Evolutionary conservation across 2,329 filamentous ascomycete species (phyloP).

Genomic region (Penicillium sp.): DNA sequence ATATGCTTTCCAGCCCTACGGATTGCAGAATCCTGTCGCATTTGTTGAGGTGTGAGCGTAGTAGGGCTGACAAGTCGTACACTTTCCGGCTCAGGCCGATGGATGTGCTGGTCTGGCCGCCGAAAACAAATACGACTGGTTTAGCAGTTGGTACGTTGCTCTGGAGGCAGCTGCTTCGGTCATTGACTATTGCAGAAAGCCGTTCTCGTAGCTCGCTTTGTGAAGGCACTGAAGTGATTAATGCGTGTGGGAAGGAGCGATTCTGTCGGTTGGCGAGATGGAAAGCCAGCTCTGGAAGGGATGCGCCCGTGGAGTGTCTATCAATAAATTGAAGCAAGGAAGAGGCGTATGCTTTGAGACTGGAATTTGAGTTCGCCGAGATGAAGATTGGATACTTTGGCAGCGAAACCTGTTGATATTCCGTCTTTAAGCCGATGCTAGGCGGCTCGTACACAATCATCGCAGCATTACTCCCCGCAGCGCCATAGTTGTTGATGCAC

Average conservation of each 20-base stretch:
- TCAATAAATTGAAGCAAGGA: background rate
- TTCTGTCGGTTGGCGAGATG: background rate
- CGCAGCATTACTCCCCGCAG: slow-evolving; percentile 9
- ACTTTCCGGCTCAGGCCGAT: background rate
- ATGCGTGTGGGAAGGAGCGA: background rate
- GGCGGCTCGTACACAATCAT: slow-evolving; percentile 2
- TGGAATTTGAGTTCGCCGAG: background rate
- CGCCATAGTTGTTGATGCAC: slow-evolving; percentile 17
- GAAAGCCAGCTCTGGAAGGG: background rate
- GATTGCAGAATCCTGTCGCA: background rate
- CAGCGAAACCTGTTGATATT: background rate
- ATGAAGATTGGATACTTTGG: background rate
- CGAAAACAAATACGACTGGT: slow-evolving; percentile 13
- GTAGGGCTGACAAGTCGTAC: background rate
- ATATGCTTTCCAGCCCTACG: slow-evolving; percentile 39
- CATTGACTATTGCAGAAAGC: background rate
- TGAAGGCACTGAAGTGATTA: background rate
- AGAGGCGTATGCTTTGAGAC: background rate
- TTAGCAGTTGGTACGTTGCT: background rate
- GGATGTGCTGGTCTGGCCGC: background rate
- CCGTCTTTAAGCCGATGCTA: no score
- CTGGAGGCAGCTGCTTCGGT: background rate
- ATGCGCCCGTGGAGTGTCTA: no score
- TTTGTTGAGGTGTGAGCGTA: slow-evolving; percentile 35
- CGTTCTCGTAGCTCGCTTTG: background rate